These are phyloP conservation scores for Ascochyta pisi DNA, from an alignment of 2,329 filamentous ascomycete species.

Conservation along the genomic window DNA sequence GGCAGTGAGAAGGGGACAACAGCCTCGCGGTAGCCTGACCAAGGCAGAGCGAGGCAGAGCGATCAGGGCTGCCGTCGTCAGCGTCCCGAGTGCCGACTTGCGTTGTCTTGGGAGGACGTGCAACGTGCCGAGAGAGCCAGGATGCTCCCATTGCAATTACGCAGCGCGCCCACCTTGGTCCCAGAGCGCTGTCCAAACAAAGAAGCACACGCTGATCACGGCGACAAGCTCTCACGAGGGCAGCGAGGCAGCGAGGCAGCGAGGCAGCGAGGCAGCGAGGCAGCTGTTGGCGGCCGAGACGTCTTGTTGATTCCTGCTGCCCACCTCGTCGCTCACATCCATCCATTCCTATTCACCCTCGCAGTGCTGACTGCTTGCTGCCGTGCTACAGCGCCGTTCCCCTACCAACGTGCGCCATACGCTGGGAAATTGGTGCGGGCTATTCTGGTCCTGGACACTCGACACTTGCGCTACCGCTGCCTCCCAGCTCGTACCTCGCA, in stretches of 20 bases:
- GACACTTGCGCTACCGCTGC: conserved; percentile 2
- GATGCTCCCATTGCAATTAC: conserved; percentile 7
- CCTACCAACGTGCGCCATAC: conserved; percentile 14
- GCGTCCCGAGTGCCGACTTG: conserved; percentile 4
- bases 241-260: too few species aligned
- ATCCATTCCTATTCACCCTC: too few species aligned
- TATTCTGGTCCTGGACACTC: not conserved
- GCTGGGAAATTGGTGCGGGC: not conserved
- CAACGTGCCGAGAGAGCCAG: conserved; percentile 9
- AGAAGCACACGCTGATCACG: not conserved
- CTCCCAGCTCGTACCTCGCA: not conserved
- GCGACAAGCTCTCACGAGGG: too few species aligned
- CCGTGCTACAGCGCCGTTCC: conserved; percentile 1
- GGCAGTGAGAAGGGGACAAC: conserved; percentile 6
- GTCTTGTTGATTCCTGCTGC: too few species aligned
- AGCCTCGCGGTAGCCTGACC: conserved; percentile 6
- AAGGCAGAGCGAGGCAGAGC: not conserved
- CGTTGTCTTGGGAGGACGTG: conserved; percentile 4
- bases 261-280: too few species aligned
- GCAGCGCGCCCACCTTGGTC: conserved; percentile 4
- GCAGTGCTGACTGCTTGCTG: not conserved
- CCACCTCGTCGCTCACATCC: too few species aligned
- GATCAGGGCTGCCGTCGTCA: conserved; percentile 9
- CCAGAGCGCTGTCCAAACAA: conserved; percentile 1
- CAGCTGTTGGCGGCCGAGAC: too few species aligned